Percentiles rank a stretch among this genome's conserved stretches.
Conservation (phyloP, 257 asterid species). For the Striga asiatica region DNA sequence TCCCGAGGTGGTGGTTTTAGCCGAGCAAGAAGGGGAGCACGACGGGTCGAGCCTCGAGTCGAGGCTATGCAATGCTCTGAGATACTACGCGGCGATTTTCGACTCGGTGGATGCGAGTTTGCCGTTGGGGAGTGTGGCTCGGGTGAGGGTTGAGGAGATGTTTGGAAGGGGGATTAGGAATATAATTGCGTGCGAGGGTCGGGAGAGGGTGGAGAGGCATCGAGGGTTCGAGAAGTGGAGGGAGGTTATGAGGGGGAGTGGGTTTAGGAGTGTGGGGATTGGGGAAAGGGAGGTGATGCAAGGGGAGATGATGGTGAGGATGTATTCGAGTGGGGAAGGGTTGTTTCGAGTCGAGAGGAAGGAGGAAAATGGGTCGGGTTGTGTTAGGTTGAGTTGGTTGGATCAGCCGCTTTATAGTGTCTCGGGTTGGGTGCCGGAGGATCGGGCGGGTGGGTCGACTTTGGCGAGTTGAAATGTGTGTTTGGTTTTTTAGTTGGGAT, state of each 20-base stretch:
- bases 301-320: slow-evolving; percentile 68
- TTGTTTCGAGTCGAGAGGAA: slow-evolving; percentile 36
- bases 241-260: slow-evolving; percentile 57
- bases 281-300: slow-evolving; percentile 60
- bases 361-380: slow-evolving; percentile 26
- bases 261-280: slow-evolving; percentile 38
- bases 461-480: background rate
- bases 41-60: slow-evolving; percentile 43
- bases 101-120: slow-evolving; percentile 57
- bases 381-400: slow-evolving; percentile 52
- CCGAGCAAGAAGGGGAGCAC: slow-evolving; percentile 83
- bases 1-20: slow-evolving; percentile 46
- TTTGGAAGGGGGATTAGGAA: slow-evolving; percentile 62
- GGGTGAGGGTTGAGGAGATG: slow-evolving; percentile 75
- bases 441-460: background rate
- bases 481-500: no score
- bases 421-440: slow-evolving; percentile 43
- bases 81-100: slow-evolving; percentile 66
- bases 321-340: slow-evolving; percentile 43
- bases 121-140: slow-evolving; percentile 37
- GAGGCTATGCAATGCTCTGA: slow-evolving; percentile 46
- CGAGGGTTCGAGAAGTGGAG: slow-evolving; percentile 48
- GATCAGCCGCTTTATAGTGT: slow-evolving; percentile 78
- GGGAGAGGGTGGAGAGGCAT: slow-evolving; percentile 74
- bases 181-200: slow-evolving; percentile 68